phyloP scores from a whole-genome alignment of 2,329 filamentous ascomycete species.

The Aspergillus japonicus region DNA sequence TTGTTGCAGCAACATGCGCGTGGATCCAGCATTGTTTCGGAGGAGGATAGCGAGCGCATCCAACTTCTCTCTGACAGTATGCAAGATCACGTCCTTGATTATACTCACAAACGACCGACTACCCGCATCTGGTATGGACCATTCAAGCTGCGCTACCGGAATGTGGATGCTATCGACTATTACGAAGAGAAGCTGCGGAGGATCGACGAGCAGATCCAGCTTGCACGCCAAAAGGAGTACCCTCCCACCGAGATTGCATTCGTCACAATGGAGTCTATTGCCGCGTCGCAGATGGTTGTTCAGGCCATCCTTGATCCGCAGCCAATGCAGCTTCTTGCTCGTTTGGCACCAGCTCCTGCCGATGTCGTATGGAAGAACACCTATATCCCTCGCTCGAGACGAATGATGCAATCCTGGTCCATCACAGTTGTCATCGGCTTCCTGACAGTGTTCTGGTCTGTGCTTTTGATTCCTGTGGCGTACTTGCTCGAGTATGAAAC shows the following conservation, averaged over 20 bases:
- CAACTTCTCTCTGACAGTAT: constrained; percentile 55
- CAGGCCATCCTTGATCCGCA: constrained; percentile 91
- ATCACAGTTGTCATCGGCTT: constrained; percentile 81
- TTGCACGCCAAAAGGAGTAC: constrained; percentile 72
- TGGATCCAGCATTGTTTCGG: constrained; percentile 27
- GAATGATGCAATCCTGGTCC: constrained; percentile 76
- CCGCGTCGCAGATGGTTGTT: constrained; percentile 89
- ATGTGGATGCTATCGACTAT: constrained; percentile 89
- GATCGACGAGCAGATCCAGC: constrained; percentile 71
- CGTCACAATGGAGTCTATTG: constrained; percentile 95
- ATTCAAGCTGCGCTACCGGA: constrained; percentile 67
- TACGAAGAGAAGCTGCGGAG: constrained; percentile 81
- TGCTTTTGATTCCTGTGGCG: constrained; percentile 76
- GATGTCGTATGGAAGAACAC: constrained; percentile 97
- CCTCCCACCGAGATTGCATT: constrained; percentile 81
- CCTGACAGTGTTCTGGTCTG: constrained; percentile 84
- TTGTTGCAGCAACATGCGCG: constrained; percentile 51
- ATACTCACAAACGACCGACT: constrained; percentile 59
- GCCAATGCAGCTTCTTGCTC: constrained; percentile 80
- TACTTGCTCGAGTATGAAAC: constrained; percentile 77
- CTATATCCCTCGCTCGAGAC: constrained; percentile 71
- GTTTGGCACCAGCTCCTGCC: constrained; percentile 79
- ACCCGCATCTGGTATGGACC: constrained; percentile 76
- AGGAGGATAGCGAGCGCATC: constrained; percentile 58
- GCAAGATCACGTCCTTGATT: constrained; percentile 45